Evolutionary conservation across 1,284 basidiomycete genomes (phyloP), one percentile per base, ranked within the genome.

Genomic region (Macrocybe sp.): DNA sequence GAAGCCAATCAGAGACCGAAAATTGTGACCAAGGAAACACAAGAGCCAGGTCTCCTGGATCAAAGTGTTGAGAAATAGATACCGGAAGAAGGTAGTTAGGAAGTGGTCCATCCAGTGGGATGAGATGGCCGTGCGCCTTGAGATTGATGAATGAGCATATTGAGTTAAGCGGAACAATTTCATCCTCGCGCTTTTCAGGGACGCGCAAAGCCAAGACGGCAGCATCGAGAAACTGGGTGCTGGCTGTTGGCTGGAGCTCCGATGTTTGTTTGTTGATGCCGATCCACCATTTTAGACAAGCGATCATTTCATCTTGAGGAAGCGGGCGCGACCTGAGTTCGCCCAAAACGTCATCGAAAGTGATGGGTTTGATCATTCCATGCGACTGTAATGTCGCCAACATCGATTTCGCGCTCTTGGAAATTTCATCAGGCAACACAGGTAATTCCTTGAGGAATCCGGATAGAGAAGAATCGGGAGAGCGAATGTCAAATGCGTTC

Each of bases 251-350:
- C n/a, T 73, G 64, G 16, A 63, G 55, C 39, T 64, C 62, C 22
- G 67, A 65, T 29, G 76, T 63, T 33, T 78, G 73, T 41, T 78
- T 75, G 37, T 81, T 80, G 10, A 92, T 65, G 22, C 68, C 65
- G 46, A 87, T 80, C 89, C 94, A 97, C 96, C 96, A 99, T 49
- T 82, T 79, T 54, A 98, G 72, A 64, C 91, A 95, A 3, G 83
- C 83, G 14, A 85, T 64, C 70, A 91, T 86, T 65, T 98, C 93
- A 9, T 73, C 67, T 55, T 91, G 80, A 0, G 66, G 66, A 12
- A 99, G 73, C 1, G 95, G 86, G 9, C 90, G 75, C 2, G 75
- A 66, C 10, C 79, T 77, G 5, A 99, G 75, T 63, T 97, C 92
- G 44, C 75, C 69, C 44, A 98, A 72, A 12, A 98, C 90, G 61